Evolutionary conservation across 2,329 filamentous ascomycete genomes (phyloP).

Genomic region (Hysterium pulicare): DNA sequence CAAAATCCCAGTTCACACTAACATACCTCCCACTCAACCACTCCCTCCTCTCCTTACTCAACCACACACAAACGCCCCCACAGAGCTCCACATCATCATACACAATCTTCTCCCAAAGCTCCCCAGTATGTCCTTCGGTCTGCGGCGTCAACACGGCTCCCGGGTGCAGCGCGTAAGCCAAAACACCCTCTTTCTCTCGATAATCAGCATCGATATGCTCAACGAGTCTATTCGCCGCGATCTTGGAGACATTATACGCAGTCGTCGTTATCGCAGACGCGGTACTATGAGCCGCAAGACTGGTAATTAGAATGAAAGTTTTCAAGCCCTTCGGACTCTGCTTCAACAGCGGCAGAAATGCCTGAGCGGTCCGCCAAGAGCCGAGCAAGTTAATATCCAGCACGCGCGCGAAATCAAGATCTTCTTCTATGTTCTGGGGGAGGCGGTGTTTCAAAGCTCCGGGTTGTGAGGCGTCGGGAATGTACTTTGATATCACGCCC

Average conservation of each 20-base stretch:
- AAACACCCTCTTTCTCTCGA: constrained; percentile 7
- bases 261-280: constrained; percentile 11
- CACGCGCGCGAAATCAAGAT: constrained; percentile 17
- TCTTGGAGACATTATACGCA: constrained; percentile 19
- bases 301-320: constrained; percentile 14
- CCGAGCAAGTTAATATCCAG: constrained; percentile 20
- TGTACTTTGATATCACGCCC: constrained; percentile 16
- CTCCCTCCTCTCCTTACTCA: constrained; percentile 8
- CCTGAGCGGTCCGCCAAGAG: constrained; percentile 15
- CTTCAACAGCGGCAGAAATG: constrained; percentile 16
- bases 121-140: constrained; percentile 3
- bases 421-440: constrained; percentile 15
- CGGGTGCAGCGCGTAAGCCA: constrained; percentile 14
- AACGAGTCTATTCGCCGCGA: constrained; percentile 15
- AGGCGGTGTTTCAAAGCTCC: constrained; percentile 2
- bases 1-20: constrained; percentile 12
- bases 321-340: constrained; percentile 9
- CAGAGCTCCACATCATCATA: constrained; percentile 10
- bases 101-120: constrained; percentile 1
- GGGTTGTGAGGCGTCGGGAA: constrained; percentile 3
- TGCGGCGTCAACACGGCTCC: constrained; percentile 14
- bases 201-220: constrained; percentile 16
- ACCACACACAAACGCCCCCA: constrained; percentile 13
- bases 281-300: constrained; percentile 12
- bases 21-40: constrained; percentile 14